Conservation (phyloP, 2,329 filamentous ascomycete genomes). For the Talaromyces sp. region DNA sequence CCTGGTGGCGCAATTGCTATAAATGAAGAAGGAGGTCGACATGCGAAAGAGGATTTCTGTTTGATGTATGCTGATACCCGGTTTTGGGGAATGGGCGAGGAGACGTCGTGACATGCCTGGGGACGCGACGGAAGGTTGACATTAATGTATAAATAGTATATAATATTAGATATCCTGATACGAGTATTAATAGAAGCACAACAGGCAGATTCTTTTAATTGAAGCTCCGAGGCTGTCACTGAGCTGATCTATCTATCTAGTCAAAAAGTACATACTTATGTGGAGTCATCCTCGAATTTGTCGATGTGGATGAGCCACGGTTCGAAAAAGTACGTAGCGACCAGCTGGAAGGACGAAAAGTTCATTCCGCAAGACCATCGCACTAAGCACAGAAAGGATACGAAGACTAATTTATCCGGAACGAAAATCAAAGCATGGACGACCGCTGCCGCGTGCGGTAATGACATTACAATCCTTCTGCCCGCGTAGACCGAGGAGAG, state of each 20-base stretch:
- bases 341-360: conserved; percentile 2
- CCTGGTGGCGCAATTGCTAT: background rate
- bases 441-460: background rate
- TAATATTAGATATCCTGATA: background rate
- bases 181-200: background rate
- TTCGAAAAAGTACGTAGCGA: conserved; percentile 6
- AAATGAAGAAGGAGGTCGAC: conserved; percentile 15
- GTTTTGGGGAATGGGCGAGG: conserved; percentile 42
- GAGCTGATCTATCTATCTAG: conserved; percentile 18
- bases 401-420: background rate
- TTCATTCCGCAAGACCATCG: conserved; percentile 2
- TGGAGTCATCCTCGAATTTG: background rate
- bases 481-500: conserved; percentile 39
- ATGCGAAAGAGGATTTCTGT: conserved; percentile 27
- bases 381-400: background rate
- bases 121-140: background rate
- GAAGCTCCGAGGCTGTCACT: conserved; percentile 9
- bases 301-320: background rate
- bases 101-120: conserved; percentile 23
- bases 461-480: conserved; percentile 28
- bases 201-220: conserved; percentile 12
- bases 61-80: conserved; percentile 43
- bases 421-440: conserved; percentile 3
- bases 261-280: conserved; percentile 16
- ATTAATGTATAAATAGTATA: conserved; percentile 9